Base-by-base conservation (phyloP, 2,329 filamentous ascomycete genomes). In the Nannizziopsis arthrosporioides region DNA sequence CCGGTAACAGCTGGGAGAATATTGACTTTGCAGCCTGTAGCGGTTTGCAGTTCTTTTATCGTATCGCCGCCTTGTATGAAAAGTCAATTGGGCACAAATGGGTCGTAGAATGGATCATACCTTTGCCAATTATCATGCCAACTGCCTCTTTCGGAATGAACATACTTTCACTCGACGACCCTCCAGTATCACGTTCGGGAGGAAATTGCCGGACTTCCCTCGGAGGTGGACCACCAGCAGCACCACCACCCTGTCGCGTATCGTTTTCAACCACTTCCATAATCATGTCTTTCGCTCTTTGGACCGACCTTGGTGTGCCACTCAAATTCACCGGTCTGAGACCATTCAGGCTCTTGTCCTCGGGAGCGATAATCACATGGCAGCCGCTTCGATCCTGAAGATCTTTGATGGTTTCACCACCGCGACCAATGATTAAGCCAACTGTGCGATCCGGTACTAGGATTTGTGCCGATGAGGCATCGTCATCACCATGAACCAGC, bases 41-140 rank as follows among this genome's bases (percentile, higher is more conserved):
- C 76, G 60, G 81, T 83, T 65, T 94, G 88, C 82, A 94, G 93
- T 57, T 94, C 86, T 55, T 89, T 87, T 62, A 94, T 94, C 0
- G 88, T 93, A 69, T 94, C 88, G 55, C 88, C 88, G 49, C 86
- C 76, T 74, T 45, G 32, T 22, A 42, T 2, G 9, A 18, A 38
- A 51, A 58, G 55, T 64, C 53, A 56, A 52, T 47, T 14, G 11
- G 41, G 27, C 34, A 44, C 12, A 48, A 34, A 11, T 37, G 8
- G 2, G 32, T 1, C 18, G 30, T 36, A 8, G 38, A 42, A 14
- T 34, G 15, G n/a, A 42, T 11, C 54, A 39, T 53, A 74, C 73
- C 85, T 72, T 94, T 94, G 55, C 89, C 88, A 52, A 94, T 94
- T 55, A 94, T 94, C 88, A 94, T 94, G 52, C 88, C 88, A 47